Evolutionary conservation across 495 filamentous ascomycete genomes (phyloP), one percentile per base, ranked within the genome.

Genomic region (Echria macrotheca): DNA sequence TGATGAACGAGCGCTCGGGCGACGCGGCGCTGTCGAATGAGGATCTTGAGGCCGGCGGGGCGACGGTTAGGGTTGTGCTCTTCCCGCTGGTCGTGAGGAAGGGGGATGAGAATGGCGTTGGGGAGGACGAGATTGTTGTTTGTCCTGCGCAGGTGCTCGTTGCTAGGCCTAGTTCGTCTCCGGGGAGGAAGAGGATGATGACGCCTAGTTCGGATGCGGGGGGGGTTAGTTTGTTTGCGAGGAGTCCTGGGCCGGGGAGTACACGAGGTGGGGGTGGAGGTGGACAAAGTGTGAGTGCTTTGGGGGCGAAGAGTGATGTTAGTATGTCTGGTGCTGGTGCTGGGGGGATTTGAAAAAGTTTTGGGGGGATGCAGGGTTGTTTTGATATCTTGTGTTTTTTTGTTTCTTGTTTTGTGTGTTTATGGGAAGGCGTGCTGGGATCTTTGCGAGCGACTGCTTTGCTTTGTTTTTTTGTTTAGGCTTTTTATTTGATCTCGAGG

Each of bases 31-130:
- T 57, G 15, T 50, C 65, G 35, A 89, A 91, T 53, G 83, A 89
- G 21, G 84, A 87, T 18, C 77, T 96, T 17, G 86, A 96, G 66
- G 70, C 70, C 10, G 71, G 81, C 32, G 74, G 78, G n/a, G 82
- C 89, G 18, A 79, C 87, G 8, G 89, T 98, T 9, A 82, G 91
- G 49, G 80, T 93, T 43, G 89, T 97, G 4, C 76, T 98, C 32
- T 97, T 97, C 75, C 93, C 93, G 5, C 74, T 95, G 9, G 90
- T 98, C 10, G 85, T 96, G 56, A 90, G 93, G 70, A 90, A 91
- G 70, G 93, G 91, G 40, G 86, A 95, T 61, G 91, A 96, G 58
- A 66, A 69, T 11, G 91, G 90, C 12, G 80, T 85, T 14, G 85
- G 87, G 23, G 86, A 95, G 24, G 87, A 94, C 42, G 89, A 96